Conservation (phyloP, 139 green algal species). For the Ettlia oleoabundans region DNA sequence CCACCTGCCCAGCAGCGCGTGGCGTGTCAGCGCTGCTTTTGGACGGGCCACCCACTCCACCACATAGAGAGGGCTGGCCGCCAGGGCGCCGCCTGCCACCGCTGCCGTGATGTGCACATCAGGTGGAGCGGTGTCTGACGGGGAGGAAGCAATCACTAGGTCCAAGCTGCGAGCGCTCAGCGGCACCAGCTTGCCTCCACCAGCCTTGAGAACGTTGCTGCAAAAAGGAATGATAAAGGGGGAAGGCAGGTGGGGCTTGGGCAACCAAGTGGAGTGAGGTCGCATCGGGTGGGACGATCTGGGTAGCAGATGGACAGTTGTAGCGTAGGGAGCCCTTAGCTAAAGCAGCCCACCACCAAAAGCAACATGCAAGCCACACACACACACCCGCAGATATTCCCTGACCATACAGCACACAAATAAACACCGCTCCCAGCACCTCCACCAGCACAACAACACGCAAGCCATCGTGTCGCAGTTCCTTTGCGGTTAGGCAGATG, state of each 20-base stretch:
- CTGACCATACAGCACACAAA: no score
- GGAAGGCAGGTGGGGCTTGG: neutral
- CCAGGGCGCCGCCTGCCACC: conserved; percentile 1
- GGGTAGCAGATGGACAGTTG: neutral
- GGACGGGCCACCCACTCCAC: conserved; percentile 25
- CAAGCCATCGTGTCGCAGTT: no score
- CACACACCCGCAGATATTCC: no score
- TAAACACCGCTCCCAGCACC: no score
- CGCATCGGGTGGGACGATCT: neutral
- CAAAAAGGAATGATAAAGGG: neutral
- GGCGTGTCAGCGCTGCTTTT: neutral
- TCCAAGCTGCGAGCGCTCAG: neutral
- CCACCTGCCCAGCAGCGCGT: conserved; percentile 24
- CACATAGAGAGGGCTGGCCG: neutral
- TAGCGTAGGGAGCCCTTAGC: neutral
- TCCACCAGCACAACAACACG: no score
- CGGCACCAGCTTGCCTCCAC: conserved; percentile 9
- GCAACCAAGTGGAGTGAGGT: neutral
- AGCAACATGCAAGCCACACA: no score
- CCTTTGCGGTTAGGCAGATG: no score
- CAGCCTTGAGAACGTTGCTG: conserved; percentile 27
- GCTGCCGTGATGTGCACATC: neutral
- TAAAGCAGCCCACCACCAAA: no score
- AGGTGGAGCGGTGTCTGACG: neutral
- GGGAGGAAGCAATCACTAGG: neutral